Evolutionary conservation across 1,284 basidiomycete genomes (phyloP).

Genomic region (Bjerkandera adusta): DNA sequence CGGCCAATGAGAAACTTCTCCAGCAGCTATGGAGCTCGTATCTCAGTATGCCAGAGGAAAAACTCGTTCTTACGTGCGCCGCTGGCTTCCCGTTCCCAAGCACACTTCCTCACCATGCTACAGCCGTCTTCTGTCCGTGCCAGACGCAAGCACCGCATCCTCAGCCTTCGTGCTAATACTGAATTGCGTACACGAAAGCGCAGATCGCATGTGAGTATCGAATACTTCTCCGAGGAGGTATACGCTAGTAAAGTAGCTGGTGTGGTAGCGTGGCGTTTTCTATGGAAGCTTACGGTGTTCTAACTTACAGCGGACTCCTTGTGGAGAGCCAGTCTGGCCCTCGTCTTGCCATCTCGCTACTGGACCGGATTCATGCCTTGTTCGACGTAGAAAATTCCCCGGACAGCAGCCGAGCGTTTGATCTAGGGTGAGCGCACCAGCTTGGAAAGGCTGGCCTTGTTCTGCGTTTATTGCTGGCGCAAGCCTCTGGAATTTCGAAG

Average conservation of each 20-base stretch:
- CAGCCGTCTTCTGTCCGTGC: conserved; percentile 73
- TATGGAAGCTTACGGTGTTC: conserved; percentile 2
- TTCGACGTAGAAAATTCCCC: conserved; percentile 63
- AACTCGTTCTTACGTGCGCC: conserved; percentile 68
- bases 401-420: conserved; percentile 65
- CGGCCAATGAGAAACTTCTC: conserved; percentile 58
- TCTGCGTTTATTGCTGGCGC: conserved; percentile 3
- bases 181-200: conserved; percentile 64
- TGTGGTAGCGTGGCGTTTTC: conserved; percentile 7
- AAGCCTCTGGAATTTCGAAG: no score
- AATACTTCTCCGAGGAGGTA: background rate
- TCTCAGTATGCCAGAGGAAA: conserved; percentile 65
- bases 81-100: conserved; percentile 2
- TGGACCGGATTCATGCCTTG: conserved; percentile 66
- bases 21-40: conserved; percentile 61
- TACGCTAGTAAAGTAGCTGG: conserved; percentile 5
- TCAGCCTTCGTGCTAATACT: conserved; percentile 69
- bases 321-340: conserved; percentile 36
- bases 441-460: no score
- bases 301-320: background rate
- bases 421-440: conserved; percentile 57
- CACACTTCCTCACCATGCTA: conserved; percentile 16
- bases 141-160: conserved; percentile 59
- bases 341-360: conserved; percentile 57
- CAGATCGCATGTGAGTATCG: conserved; percentile 52